Conservation (phyloP, 1,284 basidiomycete genomes). For the Ceratobasidium sp. region DNA sequence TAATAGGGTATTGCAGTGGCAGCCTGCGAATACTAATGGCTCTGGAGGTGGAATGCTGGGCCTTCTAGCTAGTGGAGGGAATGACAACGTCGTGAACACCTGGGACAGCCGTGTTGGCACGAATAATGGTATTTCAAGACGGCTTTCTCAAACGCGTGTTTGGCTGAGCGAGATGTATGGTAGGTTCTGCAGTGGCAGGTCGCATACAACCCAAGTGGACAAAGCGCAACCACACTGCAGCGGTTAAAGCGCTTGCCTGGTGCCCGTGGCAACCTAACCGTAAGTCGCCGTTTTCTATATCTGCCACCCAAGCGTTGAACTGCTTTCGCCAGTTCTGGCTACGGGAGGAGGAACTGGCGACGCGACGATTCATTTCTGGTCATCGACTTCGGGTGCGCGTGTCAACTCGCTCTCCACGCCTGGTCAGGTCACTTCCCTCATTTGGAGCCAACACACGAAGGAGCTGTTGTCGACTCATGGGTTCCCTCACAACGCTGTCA, state of each 20-base stretch:
- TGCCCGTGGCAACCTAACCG: slow-evolving; percentile 91
- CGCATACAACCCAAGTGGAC: slow-evolving; percentile 83
- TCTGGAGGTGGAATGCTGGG: slow-evolving; percentile 82
- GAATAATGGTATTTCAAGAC: slow-evolving; percentile 45
- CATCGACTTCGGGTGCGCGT: slow-evolving; percentile 85
- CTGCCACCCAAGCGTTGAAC: slow-evolving; percentile 44
- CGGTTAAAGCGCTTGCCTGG: slow-evolving; percentile 97
- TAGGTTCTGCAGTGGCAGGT: slow-evolving; percentile 52
- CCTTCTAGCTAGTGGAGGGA: slow-evolving; percentile 90
- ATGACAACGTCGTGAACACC: slow-evolving; percentile 96
- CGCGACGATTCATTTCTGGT: slow-evolving; percentile 93
- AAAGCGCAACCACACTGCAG: slow-evolving; percentile 91
- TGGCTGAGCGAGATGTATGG: slow-evolving; percentile 44
- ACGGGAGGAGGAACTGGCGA: slow-evolving; percentile 95
- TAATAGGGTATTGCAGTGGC: slow-evolving; percentile 49
- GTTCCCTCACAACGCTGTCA: slow-evolving; percentile 71
- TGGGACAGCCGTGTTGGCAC: slow-evolving; percentile 80
- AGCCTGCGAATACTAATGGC: slow-evolving; percentile 43
- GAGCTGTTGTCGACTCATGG: slow-evolving; percentile 95
- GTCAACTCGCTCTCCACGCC: slow-evolving; percentile 83
- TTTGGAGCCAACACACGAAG: slow-evolving; percentile 88
- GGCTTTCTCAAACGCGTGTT: slow-evolving; percentile 34
- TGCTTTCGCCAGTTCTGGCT: slow-evolving; percentile 65
- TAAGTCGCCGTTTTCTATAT: not conserved
- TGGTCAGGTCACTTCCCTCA: slow-evolving; percentile 90